A percentile compares a stretch with the other conserved stretches of the same genome.
phyloP scores from a whole-genome alignment of 1,139 yeast species.

The Spathaspora sp. region DNA sequence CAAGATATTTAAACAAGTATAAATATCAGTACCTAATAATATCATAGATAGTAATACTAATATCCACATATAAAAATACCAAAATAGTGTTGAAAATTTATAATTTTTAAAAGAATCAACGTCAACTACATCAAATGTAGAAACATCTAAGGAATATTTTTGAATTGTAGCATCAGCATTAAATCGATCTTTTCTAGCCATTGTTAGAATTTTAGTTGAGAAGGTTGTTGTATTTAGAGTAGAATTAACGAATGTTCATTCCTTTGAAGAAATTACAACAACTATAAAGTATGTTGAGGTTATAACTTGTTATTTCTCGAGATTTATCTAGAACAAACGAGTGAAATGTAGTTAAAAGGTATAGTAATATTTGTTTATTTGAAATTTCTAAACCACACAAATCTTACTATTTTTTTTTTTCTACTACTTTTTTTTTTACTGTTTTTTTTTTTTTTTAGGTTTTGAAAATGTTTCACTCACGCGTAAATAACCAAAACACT shows the following conservation, averaged over 20 bases:
- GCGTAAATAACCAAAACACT: too few relatives aligned
- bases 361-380: too few relatives aligned
- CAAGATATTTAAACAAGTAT: conserved; percentile 73
- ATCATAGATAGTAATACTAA: conserved; percentile 54
- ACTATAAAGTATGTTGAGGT: too few relatives aligned
- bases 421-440: neutral
- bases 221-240: too few relatives aligned
- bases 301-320: too few relatives aligned
- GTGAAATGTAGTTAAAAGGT: too few relatives aligned
- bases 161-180: conserved; percentile 26
- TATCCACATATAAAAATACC: conserved; percentile 53
- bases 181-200: conserved; percentile 13
- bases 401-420: neutral
- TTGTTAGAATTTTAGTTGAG: neutral
- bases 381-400: too few relatives aligned
- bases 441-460: neutral
- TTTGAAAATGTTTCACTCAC: neutral
- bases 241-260: too few relatives aligned
- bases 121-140: conserved; percentile 45
- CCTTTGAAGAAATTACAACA: too few relatives aligned
- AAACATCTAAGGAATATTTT: conserved; percentile 36
- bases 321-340: too few relatives aligned
- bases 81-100: conserved; percentile 50
- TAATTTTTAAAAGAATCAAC: conserved; percentile 53
- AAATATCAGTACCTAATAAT: conserved; percentile 70